Conservation (phyloP, 2,329 filamentous ascomycete genomes). For the Ophiostoma sp. region DNA sequence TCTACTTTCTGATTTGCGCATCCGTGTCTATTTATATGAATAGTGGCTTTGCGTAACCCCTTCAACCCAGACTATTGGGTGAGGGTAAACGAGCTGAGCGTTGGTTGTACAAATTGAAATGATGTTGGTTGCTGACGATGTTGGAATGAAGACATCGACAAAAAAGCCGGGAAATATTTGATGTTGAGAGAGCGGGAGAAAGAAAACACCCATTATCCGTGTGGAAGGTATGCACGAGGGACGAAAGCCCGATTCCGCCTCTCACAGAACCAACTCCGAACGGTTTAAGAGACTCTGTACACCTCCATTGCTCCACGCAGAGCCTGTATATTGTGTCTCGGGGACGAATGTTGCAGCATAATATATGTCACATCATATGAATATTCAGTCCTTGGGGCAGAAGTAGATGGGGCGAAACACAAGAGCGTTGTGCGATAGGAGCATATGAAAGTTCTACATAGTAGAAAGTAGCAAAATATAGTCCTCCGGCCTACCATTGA, state of each 20-base stretch:
- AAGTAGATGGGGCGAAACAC: neutral
- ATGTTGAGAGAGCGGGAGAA: neutral
- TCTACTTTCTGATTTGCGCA: neutral
- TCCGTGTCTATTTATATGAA: neutral
- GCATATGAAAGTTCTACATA: too few species aligned
- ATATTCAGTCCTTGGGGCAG: neutral
- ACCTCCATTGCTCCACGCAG: neutral
- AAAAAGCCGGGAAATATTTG: neutral
- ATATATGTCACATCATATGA: neutral
- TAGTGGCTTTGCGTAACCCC: neutral
- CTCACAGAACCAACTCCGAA: neutral
- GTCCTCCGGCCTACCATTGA: neutral
- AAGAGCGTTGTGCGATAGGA: neutral
- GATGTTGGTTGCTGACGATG: neutral
- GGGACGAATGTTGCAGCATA: neutral
- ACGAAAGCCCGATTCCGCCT: slow-evolving; percentile 7
- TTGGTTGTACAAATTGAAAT: neutral
- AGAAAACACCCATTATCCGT: neutral
- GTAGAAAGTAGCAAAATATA: neutral
- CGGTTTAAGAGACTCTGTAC: neutral
- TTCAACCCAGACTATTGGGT: slow-evolving; percentile 11
- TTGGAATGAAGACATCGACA: neutral
- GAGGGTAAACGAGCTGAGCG: neutral
- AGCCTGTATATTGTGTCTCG: neutral
- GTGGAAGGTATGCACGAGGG: neutral